Evolutionary conservation across 2,329 filamentous ascomycete genomes (phyloP).

Genomic region (Colletotrichum cereale): DNA sequence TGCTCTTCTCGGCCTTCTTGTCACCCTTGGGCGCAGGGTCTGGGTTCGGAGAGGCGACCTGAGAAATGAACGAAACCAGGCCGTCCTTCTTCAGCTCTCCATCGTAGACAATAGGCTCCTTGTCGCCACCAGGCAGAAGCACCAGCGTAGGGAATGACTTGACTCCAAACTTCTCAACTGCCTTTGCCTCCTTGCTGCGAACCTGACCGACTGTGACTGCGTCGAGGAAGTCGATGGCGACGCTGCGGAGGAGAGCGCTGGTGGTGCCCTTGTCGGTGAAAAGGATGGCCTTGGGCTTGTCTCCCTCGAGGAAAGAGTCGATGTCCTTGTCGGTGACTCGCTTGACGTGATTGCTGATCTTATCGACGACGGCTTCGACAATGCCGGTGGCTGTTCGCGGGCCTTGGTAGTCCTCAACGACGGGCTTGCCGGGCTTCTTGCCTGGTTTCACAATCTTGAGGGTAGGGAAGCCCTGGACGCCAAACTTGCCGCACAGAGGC

Average conservation of each 20-base stretch:
- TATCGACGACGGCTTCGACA: slow-evolving; percentile 84
- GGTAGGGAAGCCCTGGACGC: slow-evolving; percentile 93
- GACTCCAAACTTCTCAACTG: slow-evolving; percentile 81
- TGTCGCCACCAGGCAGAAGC: slow-evolving; percentile 78
- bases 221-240: slow-evolving; percentile 92
- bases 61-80: slow-evolving; percentile 85
- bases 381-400: slow-evolving; percentile 87
- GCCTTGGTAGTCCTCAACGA: slow-evolving; percentile 92
- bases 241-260: slow-evolving; percentile 82
- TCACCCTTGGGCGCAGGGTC: slow-evolving; percentile 72
- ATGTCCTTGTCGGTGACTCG: slow-evolving; percentile 83
- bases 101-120: slow-evolving; percentile 78
- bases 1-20: slow-evolving; percentile 52
- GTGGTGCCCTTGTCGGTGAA: slow-evolving; percentile 95
- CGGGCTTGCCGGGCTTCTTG: slow-evolving; percentile 80
- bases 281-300: slow-evolving; percentile 85
- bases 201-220: slow-evolving; percentile 85
- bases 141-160: slow-evolving; percentile 84
- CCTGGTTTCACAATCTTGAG: slow-evolving; percentile 92
- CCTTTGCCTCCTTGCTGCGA: slow-evolving; percentile 80
- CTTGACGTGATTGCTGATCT: slow-evolving; percentile 93
- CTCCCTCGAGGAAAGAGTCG: slow-evolving; percentile 78
- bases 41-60: slow-evolving; percentile 83
- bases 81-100: slow-evolving; percentile 88
- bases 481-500: slow-evolving; percentile 84